phyloP scores from a whole-genome alignment of 1,284 basidiomycete genomes.

The Ustilago loliicola region DNA sequence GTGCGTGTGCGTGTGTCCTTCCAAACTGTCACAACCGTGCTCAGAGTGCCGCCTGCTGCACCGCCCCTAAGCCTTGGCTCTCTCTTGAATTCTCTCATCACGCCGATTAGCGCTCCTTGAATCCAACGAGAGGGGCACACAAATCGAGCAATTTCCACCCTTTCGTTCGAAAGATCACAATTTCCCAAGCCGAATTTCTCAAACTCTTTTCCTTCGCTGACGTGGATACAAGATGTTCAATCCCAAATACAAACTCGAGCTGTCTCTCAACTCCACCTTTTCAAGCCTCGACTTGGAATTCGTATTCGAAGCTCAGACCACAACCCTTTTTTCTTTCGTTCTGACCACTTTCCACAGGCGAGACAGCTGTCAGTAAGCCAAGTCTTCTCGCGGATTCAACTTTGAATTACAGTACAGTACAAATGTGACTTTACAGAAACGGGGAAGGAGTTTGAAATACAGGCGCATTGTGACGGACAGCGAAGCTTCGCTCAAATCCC shows the following conservation, averaged over 20 bases:
- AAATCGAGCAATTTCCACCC: constrained; percentile 1
- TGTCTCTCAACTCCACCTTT: not conserved
- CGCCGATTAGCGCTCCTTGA: constrained; percentile 14
- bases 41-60: not conserved
- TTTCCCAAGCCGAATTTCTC: not conserved
- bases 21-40: not conserved
- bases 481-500: too few relatives aligned
- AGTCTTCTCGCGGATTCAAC: not conserved
- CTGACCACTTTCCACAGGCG: not conserved
- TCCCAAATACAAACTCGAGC: not conserved
- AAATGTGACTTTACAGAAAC: constrained; percentile 8
- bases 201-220: not conserved
- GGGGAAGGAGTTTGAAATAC: constrained; percentile 21
- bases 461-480: not conserved
- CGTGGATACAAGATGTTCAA: constrained; percentile 26
- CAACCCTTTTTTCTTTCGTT: constrained; percentile 8
- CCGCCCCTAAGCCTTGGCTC: constrained; percentile 4
- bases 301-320: constrained; percentile 21
- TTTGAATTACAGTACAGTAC: not conserved
- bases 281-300: not conserved
- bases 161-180: constrained; percentile 11
- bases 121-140: not conserved
- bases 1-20: not conserved
- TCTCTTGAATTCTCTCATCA: not conserved
- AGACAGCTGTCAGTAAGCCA: constrained; percentile 7